Base-by-base conservation (phyloP, 306 rosid genomes). In the Trifolium subterraneum region DNA sequence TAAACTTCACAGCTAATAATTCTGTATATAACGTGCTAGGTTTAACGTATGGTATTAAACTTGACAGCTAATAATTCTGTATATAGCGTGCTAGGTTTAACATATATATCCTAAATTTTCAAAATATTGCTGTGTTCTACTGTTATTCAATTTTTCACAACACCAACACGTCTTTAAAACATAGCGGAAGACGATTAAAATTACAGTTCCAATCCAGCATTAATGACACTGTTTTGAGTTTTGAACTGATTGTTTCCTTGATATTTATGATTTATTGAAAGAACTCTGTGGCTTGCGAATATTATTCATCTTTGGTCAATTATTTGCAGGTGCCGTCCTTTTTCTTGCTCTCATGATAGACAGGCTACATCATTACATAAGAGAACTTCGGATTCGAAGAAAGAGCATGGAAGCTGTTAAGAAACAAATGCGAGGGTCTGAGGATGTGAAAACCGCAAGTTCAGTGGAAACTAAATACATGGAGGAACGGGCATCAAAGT, bases 311-410 rank as follows among this genome's bases (percentile, higher is more conserved):
- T 16, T 50, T 74, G 63, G 69, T 44, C 60, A 71, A 70, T 79
- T 71, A 73, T 25, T 83, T 88, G 83, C 95, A 94, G 99, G 93
- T 55, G 78, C 87, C 64, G 82, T 79, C 50, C 85, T 92, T 16
- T 92, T 92, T 76, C 93, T 95, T 61, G 93, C 81, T 15, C 90
- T 90, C 45, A 90, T 95, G 93, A 83, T 92, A 56, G 99, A 95
- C 80, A 86, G 98, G 74, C 86, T 84, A 25, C 99, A 95, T 55
- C 98, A 92, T 82, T 90, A 92, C 82, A 86, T 92, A 27, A 85
- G 96, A 84, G 97, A 95, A 79, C 90, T 92, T 15, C 90, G 92
- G 12, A 68, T 90, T 61, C 84, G 92, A 18, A 95, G 98, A 74
- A 95, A 95, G 89, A 77, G 84, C 75, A 80, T 92, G 96, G 98